A percentile compares a stretch with the other conserved stretches of the same genome.
phyloP scores from a whole-genome alignment of 208 protist genomes.

The Porcisia hertigi region DNA sequence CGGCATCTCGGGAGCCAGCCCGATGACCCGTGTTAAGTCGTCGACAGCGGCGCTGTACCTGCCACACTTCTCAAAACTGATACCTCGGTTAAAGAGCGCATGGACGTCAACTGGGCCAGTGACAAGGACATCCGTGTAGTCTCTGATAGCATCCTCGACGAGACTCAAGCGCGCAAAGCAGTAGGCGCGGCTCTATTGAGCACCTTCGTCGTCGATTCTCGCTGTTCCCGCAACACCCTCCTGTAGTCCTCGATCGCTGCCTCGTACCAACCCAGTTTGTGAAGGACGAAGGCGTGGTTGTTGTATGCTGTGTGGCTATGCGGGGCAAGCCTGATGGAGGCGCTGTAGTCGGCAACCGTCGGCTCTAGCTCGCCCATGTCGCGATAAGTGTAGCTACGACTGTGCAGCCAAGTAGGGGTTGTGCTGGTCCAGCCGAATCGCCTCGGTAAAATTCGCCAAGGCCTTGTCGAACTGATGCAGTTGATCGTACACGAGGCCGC shows the following conservation, averaged over 20 bases:
- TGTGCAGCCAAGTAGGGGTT: slow-evolving; percentile 72
- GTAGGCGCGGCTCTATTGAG: slow-evolving; percentile 88
- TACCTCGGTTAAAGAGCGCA: slow-evolving; percentile 88
- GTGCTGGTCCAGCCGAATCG: slow-evolving; percentile 58
- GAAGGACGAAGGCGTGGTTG: slow-evolving; percentile 66
- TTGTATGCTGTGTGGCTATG: slow-evolving; percentile 36
- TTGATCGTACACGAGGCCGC: slow-evolving; percentile 75
- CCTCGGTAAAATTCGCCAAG: slow-evolving; percentile 58
- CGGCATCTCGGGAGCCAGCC: slow-evolving; percentile 51
- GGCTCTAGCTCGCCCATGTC: slow-evolving; percentile 63
- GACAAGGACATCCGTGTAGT: slow-evolving; percentile 74
- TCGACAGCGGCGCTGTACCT: slow-evolving; percentile 65
- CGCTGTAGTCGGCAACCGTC: slow-evolving; percentile 77
- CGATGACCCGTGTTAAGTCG: slow-evolving; percentile 78
- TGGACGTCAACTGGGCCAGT: slow-evolving; percentile 66
- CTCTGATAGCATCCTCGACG: slow-evolving; percentile 70
- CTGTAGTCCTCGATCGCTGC: slow-evolving; percentile 66
- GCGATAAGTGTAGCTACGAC: slow-evolving; percentile 70
- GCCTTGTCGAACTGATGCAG: slow-evolving; percentile 61
- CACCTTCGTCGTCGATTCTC: slow-evolving; percentile 40
- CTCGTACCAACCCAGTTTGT: slow-evolving; percentile 69
- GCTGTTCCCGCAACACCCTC: slow-evolving; percentile 35
- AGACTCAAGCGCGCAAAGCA: slow-evolving; percentile 58
- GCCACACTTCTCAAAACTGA: slow-evolving; percentile 78
- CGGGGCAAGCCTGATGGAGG: slow-evolving; percentile 41